Evolutionary conservation across 75 land plant species (phyloP).

Genomic region (Sequoiadendron giganteum): DNA sequence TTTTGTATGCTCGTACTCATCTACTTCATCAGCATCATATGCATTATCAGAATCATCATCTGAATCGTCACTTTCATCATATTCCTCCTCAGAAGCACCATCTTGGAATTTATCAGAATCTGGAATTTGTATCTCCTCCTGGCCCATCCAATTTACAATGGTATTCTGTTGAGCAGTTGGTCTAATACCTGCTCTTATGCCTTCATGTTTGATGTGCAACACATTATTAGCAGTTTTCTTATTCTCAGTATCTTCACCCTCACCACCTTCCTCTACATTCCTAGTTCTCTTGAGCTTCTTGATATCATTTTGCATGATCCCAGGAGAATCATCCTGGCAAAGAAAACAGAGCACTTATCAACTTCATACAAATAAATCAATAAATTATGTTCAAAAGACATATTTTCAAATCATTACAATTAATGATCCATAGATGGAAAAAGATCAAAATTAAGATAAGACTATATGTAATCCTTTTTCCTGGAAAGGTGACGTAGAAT

Average conservation of each 20-base stretch:
- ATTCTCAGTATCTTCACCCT: not conserved
- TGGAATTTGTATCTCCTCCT: conserved; percentile 28
- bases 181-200: not conserved
- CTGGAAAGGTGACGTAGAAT: not conserved
- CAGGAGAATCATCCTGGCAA: conserved; percentile 16
- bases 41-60: conserved; percentile 30
- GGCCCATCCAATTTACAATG: conserved; percentile 47
- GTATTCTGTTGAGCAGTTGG: conserved; percentile 7
- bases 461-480: not conserved
- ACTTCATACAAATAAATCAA: not conserved
- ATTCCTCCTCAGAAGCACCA: conserved; percentile 21
- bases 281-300: conserved; percentile 24
- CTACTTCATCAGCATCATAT: conserved; percentile 35
- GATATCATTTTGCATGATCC: conserved; percentile 13
- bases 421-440: not conserved
- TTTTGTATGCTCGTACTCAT: conserved; percentile 12
- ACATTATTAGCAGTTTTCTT: conserved; percentile 7
- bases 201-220: conserved; percentile 13
- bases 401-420: not conserved
- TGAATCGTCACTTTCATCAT: conserved; percentile 21
- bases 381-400: not conserved
- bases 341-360: not conserved
- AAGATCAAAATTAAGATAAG: not conserved
- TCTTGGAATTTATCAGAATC: conserved; percentile 38
- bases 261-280: conserved; percentile 13